Evolutionary conservation across 352 stramenopile genomes (phyloP), one percentile per base, ranked within the genome.

Genomic region (Pythium scleroteichum): DNA sequence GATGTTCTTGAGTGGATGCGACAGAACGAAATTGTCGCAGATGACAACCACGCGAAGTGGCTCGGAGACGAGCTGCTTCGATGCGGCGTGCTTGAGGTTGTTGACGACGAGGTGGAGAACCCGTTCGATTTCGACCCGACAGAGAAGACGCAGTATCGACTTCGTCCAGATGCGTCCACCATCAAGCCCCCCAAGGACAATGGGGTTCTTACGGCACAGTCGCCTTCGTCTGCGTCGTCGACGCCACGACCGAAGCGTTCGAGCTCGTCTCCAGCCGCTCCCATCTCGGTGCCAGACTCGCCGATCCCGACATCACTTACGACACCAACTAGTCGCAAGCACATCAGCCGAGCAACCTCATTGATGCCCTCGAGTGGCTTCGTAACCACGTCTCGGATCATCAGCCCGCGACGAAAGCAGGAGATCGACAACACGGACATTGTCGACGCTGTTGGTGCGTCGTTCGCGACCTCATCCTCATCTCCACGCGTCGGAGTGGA

Each of bases 1-100:
- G 64, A 92, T 35, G 65, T 85, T 7, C 70, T 94, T 22, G 65
- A 73, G 10, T 92, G 80, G 80, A 90, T 94, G 85, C 86, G 72
- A 23, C 72, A 80, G 50, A 91, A 89, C 52, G 80, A 92, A 61
- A 88, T 92, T 33, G 81, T 92, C 26, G 75, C 76, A 16, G 73
- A 94, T 45, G 73, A 83, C 38, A 69, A 74, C 22, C 82, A 94
- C 48, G 85, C 82, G 0, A 59, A 83, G 1, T 92, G 82, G 80
- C 79, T 94, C 53, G 81, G 80, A n/a, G 73, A 75, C 41, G 85
- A 94, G 51, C 61, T 94, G 23, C 64, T 94, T 17, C 66, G 72
- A 2, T 83, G 80, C 33, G 78, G 78, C 0, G 77, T 82, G 22
- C 54, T 94, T 10, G 76, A 88, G 45, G 22, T 23, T 9, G 48